Base-by-base conservation (phyloP, 2,329 filamentous ascomycete genomes). In the Clonostachys rosea region DNA sequence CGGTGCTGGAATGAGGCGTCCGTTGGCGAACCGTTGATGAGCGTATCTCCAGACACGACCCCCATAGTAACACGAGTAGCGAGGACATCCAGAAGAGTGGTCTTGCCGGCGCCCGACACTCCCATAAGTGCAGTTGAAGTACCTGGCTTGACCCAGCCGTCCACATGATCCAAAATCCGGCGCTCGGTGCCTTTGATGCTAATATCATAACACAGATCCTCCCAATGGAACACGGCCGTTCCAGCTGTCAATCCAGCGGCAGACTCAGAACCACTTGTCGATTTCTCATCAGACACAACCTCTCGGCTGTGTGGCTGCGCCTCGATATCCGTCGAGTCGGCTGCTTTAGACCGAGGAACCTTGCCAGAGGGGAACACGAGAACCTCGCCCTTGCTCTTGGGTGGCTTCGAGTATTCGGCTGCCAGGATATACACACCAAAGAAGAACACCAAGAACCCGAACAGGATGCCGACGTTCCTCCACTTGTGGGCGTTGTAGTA, bases 71-170 rank as follows among this genome's bases (percentile, higher is more conserved):
- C 78, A 58, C 83, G 80, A 44, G 79, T 83, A 42, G 83, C 83
- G 46, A 87, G 71, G 10, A 81, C 80, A 43, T 53, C 51, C 42
- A 87, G 64, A 33, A 87, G 70, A 5, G 83, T 86, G 2, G 83
- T 87, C 60, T 87, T 87, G 46, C 83, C 54, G 14, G 54, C 54
- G 16, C 54, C 54, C 10, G 54, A 55, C n/a, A 49, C 49, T 9
- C 54, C 81, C 84, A 87, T 87, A 1, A 87, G 71, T 33, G 83
- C 84, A 13, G 84, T 87, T 34, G 86, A 64, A 20, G 83, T 87
- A 45, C 84, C 84, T 5, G 85, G 84, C 59, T 87, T 85, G 48
- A 88, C 83, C 81, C 83, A 87, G 6, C 85, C 84, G 55, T 86
- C 81, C 8, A 88, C 83, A 47, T 86, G 71, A 50, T 88, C 79